These are phyloP conservation scores for Colletotrichum ledebouriae DNA, from an alignment of 2,329 filamentous ascomycete species.

Conservation along the genomic window DNA sequence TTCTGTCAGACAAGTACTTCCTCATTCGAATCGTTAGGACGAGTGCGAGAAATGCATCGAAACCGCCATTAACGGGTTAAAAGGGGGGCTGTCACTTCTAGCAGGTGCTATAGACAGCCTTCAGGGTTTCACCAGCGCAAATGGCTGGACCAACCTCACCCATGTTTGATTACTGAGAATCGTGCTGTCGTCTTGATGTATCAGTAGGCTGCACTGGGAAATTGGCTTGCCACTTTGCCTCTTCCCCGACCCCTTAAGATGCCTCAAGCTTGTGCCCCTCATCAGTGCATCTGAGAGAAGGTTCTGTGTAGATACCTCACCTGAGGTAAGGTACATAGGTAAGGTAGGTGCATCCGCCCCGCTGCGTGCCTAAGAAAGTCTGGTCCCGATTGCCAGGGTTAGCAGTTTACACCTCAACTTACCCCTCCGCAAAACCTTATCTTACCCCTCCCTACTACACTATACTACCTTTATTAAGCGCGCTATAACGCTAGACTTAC, in stretches of 20 bases:
- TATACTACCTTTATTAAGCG: no score
- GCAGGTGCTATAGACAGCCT: conserved; percentile 11
- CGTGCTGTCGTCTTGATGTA: background rate
- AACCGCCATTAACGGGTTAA: no score
- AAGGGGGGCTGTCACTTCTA: background rate
- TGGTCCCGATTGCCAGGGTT: background rate
- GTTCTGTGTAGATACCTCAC: background rate
- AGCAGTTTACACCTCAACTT: no score
- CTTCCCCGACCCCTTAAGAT: conserved; percentile 1
- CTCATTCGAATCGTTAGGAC: background rate
- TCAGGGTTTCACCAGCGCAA: conserved; percentile 11
- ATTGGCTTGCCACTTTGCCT: conserved; percentile 3
- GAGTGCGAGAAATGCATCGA: no score
- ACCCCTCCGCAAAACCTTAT: no score
- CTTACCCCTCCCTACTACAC: no score
- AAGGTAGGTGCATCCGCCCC: background rate
- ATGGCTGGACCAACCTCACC: conserved; percentile 15
- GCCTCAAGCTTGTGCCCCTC: conserved; percentile 5
- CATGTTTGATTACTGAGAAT: conserved; percentile 1
- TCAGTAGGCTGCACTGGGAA: conserved; percentile 10
- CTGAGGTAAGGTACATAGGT: no score
- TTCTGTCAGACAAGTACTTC: background rate
- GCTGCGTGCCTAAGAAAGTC: conserved; percentile 1
- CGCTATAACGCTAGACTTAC: no score
- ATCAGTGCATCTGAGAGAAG: background rate